phyloP scores from a whole-genome alignment of 495 filamentous ascomycete species.

The Xylaria longipes region DNA sequence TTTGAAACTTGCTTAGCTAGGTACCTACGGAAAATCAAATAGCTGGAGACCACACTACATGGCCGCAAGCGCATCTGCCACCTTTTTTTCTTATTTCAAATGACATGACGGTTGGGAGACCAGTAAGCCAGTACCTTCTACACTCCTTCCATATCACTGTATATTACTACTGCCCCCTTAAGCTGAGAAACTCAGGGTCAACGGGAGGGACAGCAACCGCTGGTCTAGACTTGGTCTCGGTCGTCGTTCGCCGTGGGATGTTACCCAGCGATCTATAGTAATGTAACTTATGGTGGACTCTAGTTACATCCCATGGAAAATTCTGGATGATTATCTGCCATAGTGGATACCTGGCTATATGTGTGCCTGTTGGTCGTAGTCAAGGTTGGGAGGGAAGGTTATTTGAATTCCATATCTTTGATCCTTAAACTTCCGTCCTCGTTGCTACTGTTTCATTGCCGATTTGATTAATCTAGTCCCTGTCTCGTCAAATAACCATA shows the following conservation, averaged over 20 bases:
- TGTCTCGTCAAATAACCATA: neutral
- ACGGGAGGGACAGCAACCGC: neutral
- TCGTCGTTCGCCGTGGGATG: neutral
- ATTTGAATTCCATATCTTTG: neutral
- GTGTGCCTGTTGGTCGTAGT: neutral
- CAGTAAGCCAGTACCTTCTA: neutral
- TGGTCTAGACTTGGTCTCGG: neutral
- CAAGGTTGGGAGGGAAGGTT: neutral
- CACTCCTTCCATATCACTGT: neutral
- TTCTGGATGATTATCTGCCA: neutral
- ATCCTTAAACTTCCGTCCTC: neutral
- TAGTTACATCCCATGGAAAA: neutral
- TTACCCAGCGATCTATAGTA: neutral
- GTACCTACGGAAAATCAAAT: neutral
- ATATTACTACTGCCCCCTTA: neutral
- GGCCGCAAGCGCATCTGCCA: neutral
- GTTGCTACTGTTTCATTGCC: neutral
- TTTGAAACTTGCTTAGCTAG: no score
- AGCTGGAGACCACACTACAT: neutral
- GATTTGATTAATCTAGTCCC: neutral
- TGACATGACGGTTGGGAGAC: neutral
- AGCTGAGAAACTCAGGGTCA: neutral
- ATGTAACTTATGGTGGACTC: neutral
- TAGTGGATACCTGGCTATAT: no score
- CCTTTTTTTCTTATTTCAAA: neutral